Evolutionary conservation across 768 basidiomycete species (phyloP).

Genomic region (Melanogaster broomeanus): DNA sequence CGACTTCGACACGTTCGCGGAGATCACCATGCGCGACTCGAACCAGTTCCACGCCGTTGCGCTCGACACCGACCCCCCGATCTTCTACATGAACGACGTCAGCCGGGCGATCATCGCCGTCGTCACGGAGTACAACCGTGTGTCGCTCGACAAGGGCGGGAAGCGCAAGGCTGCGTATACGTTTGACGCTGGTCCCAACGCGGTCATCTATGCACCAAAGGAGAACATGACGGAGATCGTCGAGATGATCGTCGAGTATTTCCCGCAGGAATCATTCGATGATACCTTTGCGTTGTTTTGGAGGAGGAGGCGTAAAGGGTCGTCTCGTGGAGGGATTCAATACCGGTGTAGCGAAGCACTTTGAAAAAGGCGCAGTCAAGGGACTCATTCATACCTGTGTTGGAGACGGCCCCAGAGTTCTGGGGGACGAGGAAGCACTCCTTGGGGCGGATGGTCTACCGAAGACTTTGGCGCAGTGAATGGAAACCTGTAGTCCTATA

Average conservation of each 20-base stretch:
- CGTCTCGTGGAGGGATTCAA: constrained; percentile 75
- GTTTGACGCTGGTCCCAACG: constrained; percentile 99
- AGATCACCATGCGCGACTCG: constrained; percentile 94
- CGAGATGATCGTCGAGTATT: constrained; percentile 74
- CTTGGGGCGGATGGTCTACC: constrained; percentile 73
- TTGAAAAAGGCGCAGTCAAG: constrained; percentile 78
- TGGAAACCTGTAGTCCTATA: not conserved
- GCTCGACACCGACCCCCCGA: constrained; percentile 95
- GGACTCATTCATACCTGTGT: constrained; percentile 90
- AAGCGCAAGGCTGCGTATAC: constrained; percentile 92
- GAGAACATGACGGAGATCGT: constrained; percentile 80
- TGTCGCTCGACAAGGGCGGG: constrained; percentile 55
- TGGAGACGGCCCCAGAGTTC: constrained; percentile 84
- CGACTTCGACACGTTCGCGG: constrained; percentile 89
- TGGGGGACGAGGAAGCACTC: constrained; percentile 64
- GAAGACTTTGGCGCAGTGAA: constrained; percentile 42
- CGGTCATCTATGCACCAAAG: constrained; percentile 89
- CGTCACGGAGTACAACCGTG: constrained; percentile 90
- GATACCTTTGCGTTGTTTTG: constrained; percentile 73
- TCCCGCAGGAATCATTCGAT: constrained; percentile 82
- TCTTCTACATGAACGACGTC: constrained; percentile 99
- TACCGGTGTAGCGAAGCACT: constrained; percentile 69
- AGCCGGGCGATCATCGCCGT: constrained; percentile 89
- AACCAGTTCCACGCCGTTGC: constrained; percentile 99
- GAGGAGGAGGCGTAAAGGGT: constrained; percentile 43